Conservation (phyloP, 2,329 filamentous ascomycete genomes). For the Cytospora paraplurivora region DNA sequence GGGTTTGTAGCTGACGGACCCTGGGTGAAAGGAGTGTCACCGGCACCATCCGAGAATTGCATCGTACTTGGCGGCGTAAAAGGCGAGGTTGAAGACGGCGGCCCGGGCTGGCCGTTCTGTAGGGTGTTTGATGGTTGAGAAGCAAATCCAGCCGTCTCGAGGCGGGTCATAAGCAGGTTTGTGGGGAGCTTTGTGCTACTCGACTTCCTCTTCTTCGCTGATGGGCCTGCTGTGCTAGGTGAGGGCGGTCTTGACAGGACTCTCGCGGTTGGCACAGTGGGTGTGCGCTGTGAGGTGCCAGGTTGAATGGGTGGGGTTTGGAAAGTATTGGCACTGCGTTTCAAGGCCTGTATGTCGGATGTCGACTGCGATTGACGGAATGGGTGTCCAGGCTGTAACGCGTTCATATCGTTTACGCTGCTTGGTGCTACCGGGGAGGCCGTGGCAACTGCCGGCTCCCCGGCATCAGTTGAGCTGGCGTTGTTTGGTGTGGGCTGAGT, state of each 20-base stretch:
- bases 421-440: conserved; percentile 16
- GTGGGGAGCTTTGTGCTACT: conserved; percentile 73
- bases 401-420: conserved; percentile 36
- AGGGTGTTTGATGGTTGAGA: conserved; percentile 40
- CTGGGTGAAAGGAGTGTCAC: conserved; percentile 51
- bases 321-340: conserved; percentile 39
- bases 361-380: conserved; percentile 63
- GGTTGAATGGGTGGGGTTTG: conserved; percentile 12
- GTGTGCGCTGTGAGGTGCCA: conserved; percentile 35
- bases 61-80: conserved; percentile 51
- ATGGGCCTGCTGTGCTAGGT: conserved; percentile 66
- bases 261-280: conserved; percentile 55
- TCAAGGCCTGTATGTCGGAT: conserved; percentile 63
- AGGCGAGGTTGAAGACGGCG: conserved; percentile 50
- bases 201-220: conserved; percentile 80
- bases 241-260: conserved; percentile 74
- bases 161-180: conserved; percentile 77
- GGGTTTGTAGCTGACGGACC: conserved; percentile 44
- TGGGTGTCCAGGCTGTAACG: conserved; percentile 42
- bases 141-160: conserved; percentile 58
- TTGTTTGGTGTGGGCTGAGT: conserved; percentile 60
- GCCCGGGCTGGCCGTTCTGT: conserved; percentile 39
- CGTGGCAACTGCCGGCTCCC: conserved; percentile 26
- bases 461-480: conserved; percentile 19
- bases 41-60: conserved; percentile 45